Evolutionary conservation across 768 basidiomycete species (phyloP).

Genomic region (Mycena indigotica): DNA sequence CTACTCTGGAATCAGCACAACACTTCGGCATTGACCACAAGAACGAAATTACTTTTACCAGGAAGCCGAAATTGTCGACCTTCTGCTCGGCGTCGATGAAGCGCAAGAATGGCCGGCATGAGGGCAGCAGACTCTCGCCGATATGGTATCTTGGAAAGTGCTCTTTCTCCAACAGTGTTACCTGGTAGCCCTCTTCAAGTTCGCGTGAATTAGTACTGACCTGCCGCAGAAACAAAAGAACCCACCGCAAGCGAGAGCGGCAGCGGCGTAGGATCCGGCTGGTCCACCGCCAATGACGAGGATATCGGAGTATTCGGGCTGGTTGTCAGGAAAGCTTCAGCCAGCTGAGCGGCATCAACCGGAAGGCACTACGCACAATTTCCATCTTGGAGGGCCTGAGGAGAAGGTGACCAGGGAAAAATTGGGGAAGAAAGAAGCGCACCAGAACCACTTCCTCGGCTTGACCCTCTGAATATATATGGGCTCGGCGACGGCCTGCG

Average conservation of each 20-base stretch:
- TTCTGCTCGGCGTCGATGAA: constrained; percentile 42
- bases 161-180: constrained; percentile 30
- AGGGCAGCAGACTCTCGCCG: constrained; percentile 43
- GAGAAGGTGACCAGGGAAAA: too few species aligned
- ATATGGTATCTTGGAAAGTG: constrained; percentile 40
- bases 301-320: constrained; percentile 8
- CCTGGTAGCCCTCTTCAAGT: constrained; percentile 33
- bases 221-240: too few species aligned
- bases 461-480: too few species aligned
- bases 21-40: too few species aligned
- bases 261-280: constrained; percentile 32
- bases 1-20: constrained; percentile 23
- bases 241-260: constrained; percentile 22
- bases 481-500: too few species aligned
- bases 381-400: not conserved
- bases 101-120: constrained; percentile 35
- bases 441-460: too few species aligned
- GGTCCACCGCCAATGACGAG: constrained; percentile 30
- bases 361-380: not conserved
- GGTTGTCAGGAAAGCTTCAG: not conserved
- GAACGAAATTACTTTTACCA: constrained; percentile 29
- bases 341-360: not conserved
- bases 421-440: too few species aligned
- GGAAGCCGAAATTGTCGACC: constrained; percentile 35
- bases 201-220: not conserved